Evolutionary conservation across 768 basidiomycete genomes (phyloP), one percentile per base, ranked within the genome.

Genomic region (Suillus subluteus): DNA sequence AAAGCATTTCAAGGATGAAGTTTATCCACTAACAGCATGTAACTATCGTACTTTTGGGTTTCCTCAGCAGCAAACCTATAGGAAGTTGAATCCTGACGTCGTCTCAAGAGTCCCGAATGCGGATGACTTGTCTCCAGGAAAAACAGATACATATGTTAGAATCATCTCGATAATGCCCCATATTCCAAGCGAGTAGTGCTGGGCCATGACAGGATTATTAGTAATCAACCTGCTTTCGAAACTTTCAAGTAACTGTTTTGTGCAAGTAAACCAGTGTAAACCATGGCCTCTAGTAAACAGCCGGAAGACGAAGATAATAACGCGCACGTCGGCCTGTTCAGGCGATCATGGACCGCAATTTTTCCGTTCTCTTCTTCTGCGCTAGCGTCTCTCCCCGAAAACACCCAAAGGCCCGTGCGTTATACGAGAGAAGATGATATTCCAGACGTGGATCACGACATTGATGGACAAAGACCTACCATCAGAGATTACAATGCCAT

Each of bases 401-500:
- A 80, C 3, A 58, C 78, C 0, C 72, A 78, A 0, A 72, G 78
- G 12, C 74, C 82, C 0, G 70, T 79, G 0, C 79, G 85, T 4
- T 91, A 93, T 73, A 85, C 86, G 9, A 88, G 93, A 46, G 84
- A 89, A 8, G 91, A 95, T 74, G 84, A 84, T 68, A 92, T 93
- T 50, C 92, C 92, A 1, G 86, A 90, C 30, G 84, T 85, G 0
- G 77, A 81, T 30, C 78, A 79, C 62, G 83, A 86, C 63, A 76
- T 74, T 2, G 69, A 81, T 55, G 88, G 87, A 6, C 82, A 88
- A 67, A 77, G 83, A 68, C 87, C 90, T 15, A 84, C 86, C 38
- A 83, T 91, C 38, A 81, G 88, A 55, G 90, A 94, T 76, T 94
- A 94, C 73, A 87, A 89, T 73, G 82, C 92, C 3, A 93, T 93